Evolutionary conservation across 73 alveolate genomes (phyloP).

Genomic region (Diophrys appendiculata): DNA sequence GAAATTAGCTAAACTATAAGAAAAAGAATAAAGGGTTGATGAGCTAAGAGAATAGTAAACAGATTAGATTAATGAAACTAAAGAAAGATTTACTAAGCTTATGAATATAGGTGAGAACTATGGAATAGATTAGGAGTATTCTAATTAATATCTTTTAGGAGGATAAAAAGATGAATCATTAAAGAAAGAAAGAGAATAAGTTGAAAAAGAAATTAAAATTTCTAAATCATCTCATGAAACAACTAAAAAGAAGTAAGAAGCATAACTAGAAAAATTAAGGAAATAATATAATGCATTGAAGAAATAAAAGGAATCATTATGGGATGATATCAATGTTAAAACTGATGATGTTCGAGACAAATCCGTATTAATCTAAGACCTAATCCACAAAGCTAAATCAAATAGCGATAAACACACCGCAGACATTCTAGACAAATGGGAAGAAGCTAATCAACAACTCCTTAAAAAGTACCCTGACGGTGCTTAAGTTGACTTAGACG

Average conservation of each 20-base stretch:
- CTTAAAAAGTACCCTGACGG: conserved; percentile 10
- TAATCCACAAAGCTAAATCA: conserved; percentile 32
- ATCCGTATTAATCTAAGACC: neutral
- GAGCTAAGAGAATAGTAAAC: neutral
- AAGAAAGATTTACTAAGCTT: conserved; percentile 17
- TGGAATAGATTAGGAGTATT: conserved; percentile 4
- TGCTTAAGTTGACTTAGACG: neutral
- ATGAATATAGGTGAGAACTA: conserved; percentile 4
- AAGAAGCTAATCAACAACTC: conserved; percentile 6
- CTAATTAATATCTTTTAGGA: neutral
- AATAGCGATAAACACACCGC: conserved; percentile 18
- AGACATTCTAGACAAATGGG: conserved; percentile 33
- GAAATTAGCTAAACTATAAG: conserved; percentile 14
- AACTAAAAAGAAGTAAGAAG: conserved; percentile 17
- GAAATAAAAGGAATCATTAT: neutral
- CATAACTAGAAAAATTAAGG: neutral
- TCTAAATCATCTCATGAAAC: neutral
- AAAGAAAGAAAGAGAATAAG: neutral
- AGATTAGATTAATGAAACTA: conserved; percentile 2
- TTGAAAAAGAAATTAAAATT: conserved; percentile 10
- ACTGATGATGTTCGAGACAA: neutral
- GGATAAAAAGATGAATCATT: neutral
- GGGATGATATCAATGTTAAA: neutral
- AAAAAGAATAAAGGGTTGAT: conserved; percentile 10
- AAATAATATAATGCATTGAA: neutral